These are phyloP conservation scores for Hordeum pubiflorum DNA, from an alignment of 202 grass and related monocot genomes.

Conservation along the genomic window DNA sequence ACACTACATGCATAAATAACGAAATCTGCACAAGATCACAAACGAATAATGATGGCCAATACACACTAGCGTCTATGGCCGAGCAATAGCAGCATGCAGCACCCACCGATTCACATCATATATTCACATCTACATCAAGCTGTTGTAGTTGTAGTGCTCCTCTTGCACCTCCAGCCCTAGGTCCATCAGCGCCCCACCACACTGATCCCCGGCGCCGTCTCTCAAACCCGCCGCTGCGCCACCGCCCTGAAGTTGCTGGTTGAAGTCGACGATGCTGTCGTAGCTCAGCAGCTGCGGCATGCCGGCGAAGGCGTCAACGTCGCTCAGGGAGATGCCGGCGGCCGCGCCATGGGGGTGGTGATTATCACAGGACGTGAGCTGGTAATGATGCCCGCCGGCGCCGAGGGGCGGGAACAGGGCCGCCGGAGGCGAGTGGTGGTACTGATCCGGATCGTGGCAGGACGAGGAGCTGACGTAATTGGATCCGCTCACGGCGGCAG, in stretches of 20 bases:
- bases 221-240: background rate
- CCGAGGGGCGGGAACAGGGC: background rate
- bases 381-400: background rate
- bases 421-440: constrained; percentile 19
- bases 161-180: constrained; percentile 31
- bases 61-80: background rate
- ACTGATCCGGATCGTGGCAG: background rate
- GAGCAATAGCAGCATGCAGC: background rate
- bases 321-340: background rate
- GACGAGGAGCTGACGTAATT: background rate
- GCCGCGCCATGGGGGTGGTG: background rate
- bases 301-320: background rate
- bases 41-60: constrained; percentile 18
- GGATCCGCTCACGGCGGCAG: background rate
- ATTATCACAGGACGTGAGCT: background rate
- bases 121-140: constrained; percentile 42
- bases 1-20: constrained; percentile 20
- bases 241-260: constrained; percentile 26
- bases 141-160: constrained; percentile 42
- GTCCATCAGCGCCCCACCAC: constrained; percentile 31
- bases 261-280: constrained; percentile 29
- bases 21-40: constrained; percentile 34
- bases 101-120: background rate
- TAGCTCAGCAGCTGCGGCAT: constrained; percentile 32
- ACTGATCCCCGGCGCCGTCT: constrained; percentile 17